Evolutionary conservation across 2,329 filamentous ascomycete species (phyloP).

Genomic region (Penicillium sp.): DNA sequence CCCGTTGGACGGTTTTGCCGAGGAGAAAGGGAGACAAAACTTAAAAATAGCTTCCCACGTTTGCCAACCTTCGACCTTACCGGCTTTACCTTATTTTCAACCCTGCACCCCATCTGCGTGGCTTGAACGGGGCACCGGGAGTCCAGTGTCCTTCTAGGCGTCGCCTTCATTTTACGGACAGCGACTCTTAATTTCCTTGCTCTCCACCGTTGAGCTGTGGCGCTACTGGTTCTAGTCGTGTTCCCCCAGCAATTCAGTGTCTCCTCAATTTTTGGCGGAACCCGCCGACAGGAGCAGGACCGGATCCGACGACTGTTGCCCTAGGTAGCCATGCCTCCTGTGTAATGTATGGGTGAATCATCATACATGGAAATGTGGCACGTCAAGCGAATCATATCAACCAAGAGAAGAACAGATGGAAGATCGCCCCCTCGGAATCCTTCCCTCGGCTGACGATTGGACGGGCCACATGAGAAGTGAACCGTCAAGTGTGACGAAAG

Average conservation of each 20-base stretch:
- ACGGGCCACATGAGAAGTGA: slow-evolving; percentile 17
- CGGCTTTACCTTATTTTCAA: slow-evolving; percentile 11
- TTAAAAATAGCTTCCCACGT: slow-evolving; percentile 16
- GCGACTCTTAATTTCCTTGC: slow-evolving; percentile 14
- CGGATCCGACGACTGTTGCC: neutral
- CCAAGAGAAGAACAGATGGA: slow-evolving; percentile 10
- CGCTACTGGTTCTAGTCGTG: neutral
- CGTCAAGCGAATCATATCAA: neutral
- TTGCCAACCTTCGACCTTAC: neutral
- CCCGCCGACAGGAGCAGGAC: neutral
- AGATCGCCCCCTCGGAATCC: slow-evolving; percentile 23
- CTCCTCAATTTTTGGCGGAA: neutral
- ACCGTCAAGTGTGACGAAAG: slow-evolving; percentile 4
- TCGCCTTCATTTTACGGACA: neutral
- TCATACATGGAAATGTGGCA: neutral
- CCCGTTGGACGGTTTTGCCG: slow-evolving; percentile 1
- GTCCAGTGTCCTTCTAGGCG: neutral
- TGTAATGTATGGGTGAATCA: neutral
- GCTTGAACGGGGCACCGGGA: neutral
- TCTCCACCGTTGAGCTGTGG: neutral
- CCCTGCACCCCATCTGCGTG: slow-evolving; percentile 9
- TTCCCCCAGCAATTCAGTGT: neutral
- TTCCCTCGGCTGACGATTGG: slow-evolving; percentile 21
- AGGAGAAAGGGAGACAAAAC: neutral
- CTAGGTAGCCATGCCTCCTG: neutral